Conservation (phyloP, 140 eudicot genomes). For the Senecio squalidus region DNA sequence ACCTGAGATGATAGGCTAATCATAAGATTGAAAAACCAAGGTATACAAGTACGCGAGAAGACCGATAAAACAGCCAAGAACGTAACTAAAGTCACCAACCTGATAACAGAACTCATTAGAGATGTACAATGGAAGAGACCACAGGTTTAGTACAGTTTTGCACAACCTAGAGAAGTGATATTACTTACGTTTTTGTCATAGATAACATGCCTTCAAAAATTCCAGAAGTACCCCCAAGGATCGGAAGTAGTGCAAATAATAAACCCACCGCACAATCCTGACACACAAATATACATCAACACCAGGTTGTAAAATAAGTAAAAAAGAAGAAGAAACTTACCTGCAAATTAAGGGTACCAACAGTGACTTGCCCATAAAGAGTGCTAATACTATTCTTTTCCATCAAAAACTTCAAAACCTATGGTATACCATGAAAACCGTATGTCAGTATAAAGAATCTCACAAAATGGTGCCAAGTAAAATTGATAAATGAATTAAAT, state of each 20-base stretch:
- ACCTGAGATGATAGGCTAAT: constrained; percentile 85
- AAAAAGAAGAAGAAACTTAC: constrained; percentile 23
- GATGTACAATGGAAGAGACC: neutral
- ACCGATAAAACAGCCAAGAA: constrained; percentile 59
- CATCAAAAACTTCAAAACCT: constrained; percentile 87
- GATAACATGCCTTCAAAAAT: constrained; percentile 73
- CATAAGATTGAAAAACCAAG: constrained; percentile 82
- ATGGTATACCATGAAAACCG: neutral
- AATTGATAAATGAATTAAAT: constrained; percentile 7
- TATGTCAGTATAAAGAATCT: constrained; percentile 16
- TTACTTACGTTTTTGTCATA: constrained; percentile 67
- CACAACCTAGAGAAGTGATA: neutral
- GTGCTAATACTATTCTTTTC: constrained; percentile 67
- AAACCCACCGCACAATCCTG: constrained; percentile 93
- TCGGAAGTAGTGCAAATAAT: constrained; percentile 76
- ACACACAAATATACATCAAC: constrained; percentile 25
- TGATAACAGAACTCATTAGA: constrained; percentile 23
- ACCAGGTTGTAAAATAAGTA: constrained; percentile 4
- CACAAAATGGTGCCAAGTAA: neutral
- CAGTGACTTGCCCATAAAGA: constrained; percentile 78
- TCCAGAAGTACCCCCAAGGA: constrained; percentile 87
- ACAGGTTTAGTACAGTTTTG: neutral
- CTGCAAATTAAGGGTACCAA: constrained; percentile 89
- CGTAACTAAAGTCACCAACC: constrained; percentile 60
- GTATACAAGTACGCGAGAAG: constrained; percentile 63